Percentiles rank a stretch among this genome's conserved stretches.
Conservation (phyloP, 2,329 filamentous ascomycete species). For the Geoglossum cookeanum region DNA sequence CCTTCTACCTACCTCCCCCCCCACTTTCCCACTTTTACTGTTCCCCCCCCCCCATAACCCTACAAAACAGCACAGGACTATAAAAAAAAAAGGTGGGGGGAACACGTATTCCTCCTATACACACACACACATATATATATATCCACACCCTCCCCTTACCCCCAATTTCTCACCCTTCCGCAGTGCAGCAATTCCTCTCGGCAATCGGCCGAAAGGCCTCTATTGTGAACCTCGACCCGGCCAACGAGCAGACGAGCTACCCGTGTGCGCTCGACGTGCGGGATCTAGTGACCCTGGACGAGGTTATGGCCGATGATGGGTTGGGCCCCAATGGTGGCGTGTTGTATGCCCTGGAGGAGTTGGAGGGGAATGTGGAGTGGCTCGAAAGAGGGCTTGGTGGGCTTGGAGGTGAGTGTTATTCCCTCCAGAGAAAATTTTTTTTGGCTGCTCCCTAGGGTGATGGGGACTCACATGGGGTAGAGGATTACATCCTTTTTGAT, state of each 20-base stretch:
- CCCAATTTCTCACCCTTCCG: not conserved
- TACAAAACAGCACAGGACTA: not conserved
- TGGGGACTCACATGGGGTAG: conserved; percentile 17
- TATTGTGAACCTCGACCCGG: conserved; percentile 89
- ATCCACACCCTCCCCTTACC: not conserved
- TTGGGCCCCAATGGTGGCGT: conserved; percentile 86
- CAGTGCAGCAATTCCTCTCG: conserved; percentile 90
- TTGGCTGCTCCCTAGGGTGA: not conserved
- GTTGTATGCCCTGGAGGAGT: conserved; percentile 81
- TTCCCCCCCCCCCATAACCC: conserved; percentile 3
- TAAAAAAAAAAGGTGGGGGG: not conserved
- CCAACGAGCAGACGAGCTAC: conserved; percentile 85
- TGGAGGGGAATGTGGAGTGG: conserved; percentile 91
- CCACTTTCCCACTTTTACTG: not conserved
- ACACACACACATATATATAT: too few species aligned
- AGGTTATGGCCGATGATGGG: conserved; percentile 82
- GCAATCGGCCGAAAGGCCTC: conserved; percentile 91
- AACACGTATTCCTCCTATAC: too few species aligned
- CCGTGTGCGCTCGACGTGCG: conserved; percentile 81
- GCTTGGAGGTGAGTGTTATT: conserved; percentile 34
- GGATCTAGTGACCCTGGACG: conserved; percentile 71
- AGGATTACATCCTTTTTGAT: conserved; percentile 90
- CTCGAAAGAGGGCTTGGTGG: conserved; percentile 61
- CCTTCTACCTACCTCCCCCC: too few species aligned
- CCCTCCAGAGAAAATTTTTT: too few species aligned